phyloP scores from a whole-genome alignment of 805 yeast genomes.

The Ogataea neopini region DNA sequence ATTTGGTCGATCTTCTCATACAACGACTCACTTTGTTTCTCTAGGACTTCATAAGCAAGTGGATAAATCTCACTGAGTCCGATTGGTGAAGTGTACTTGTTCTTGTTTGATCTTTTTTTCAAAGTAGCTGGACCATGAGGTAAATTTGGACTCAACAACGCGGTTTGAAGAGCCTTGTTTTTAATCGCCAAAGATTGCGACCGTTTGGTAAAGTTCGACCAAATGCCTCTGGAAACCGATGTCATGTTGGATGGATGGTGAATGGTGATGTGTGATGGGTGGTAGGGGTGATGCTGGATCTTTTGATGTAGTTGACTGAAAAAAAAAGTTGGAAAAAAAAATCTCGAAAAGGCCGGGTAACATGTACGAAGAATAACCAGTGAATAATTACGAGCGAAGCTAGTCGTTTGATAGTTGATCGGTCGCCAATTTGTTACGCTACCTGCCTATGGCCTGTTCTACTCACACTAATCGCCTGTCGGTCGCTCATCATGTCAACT shows the following conservation, averaged over 20 bases:
- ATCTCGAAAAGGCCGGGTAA: constrained; percentile 7
- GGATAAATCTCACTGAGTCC: constrained; percentile 74
- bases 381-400: no score
- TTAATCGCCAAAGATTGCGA: constrained; percentile 34
- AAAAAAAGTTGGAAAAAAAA: not conserved
- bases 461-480: no score
- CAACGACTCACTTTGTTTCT: constrained; percentile 43
- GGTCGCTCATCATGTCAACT: no score
- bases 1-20: constrained; percentile 43
- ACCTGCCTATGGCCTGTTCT: no score
- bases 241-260: constrained; percentile 1
- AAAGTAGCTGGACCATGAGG: constrained; percentile 57
- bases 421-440: no score
- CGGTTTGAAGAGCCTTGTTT: constrained; percentile 28
- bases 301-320: not conserved
- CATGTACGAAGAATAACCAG: no score
- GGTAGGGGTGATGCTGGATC: not conserved
- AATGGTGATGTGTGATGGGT: not conserved
- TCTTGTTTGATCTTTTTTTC: constrained; percentile 42
- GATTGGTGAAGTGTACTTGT: constrained; percentile 64
- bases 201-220: constrained; percentile 39
- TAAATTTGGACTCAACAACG: constrained; percentile 33
- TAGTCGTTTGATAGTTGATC: no score
- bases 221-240: constrained; percentile 31
- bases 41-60: constrained; percentile 59